Conservation (phyloP, 176 grass and related monocot genomes). For the Raddia distichophylla region DNA sequence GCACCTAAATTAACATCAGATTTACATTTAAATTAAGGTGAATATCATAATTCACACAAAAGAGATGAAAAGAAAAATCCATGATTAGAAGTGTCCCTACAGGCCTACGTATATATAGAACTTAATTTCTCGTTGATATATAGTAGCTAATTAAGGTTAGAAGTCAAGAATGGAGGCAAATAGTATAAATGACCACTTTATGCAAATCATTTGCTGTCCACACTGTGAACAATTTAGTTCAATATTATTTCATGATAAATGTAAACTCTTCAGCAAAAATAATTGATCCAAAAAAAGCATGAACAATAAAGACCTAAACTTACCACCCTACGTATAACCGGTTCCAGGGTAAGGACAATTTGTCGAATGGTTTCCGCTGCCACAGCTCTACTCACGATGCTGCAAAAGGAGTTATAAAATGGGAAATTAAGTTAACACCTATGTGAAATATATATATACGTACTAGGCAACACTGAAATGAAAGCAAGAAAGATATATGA, state of each 20-base stretch:
- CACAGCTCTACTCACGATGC: conserved; percentile 34
- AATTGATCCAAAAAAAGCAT: too few relatives aligned
- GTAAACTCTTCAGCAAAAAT: neutral
- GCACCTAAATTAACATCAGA: conserved; percentile 31
- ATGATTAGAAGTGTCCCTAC: neutral
- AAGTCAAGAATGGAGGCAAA: neutral
- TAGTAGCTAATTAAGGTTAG: neutral
- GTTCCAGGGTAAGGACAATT: conserved; percentile 35
- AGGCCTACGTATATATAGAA: neutral
- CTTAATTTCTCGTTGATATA: neutral
- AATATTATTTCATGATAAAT: conserved; percentile 30
- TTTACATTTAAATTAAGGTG: neutral
- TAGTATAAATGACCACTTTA: neutral
- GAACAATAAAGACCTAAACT: neutral
- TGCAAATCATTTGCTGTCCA: neutral
- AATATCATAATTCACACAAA: neutral
- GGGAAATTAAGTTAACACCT: neutral
- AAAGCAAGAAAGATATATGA: neutral
- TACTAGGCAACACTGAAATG: neutral
- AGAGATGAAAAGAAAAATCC: neutral
- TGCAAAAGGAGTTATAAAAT: neutral
- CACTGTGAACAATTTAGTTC: neutral
- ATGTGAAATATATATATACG: neutral
- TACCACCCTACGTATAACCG: conserved; percentile 48
- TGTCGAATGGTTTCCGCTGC: conserved; percentile 39